phyloP scores from a whole-genome alignment of 805 yeast species.

The Kockiozyma suomiensis region DNA sequence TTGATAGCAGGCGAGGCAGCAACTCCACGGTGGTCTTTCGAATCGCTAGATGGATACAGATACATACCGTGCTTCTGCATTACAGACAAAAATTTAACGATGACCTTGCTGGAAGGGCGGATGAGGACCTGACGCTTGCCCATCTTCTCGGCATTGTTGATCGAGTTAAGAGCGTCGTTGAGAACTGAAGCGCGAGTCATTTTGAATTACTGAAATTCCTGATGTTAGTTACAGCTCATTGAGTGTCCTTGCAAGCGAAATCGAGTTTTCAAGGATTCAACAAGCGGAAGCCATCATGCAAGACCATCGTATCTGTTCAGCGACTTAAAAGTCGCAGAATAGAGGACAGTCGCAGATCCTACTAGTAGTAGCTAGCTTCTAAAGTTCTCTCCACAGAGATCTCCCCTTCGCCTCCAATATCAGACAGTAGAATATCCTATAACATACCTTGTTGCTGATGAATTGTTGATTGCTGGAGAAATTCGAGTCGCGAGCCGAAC shows the following conservation, averaged over 20 bases:
- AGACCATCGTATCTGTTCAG: constrained; percentile 13
- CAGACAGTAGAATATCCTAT: neutral
- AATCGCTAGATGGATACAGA: neutral
- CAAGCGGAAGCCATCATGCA: constrained; percentile 13
- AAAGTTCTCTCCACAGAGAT: neutral
- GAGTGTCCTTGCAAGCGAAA: constrained; percentile 29
- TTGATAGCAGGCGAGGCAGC: neutral
- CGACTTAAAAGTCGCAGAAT: neutral
- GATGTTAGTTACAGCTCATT: constrained; percentile 13
- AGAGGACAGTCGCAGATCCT: constrained; percentile 12
- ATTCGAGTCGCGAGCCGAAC: neutral
- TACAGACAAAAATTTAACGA: constrained; percentile 93
- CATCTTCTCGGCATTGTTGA: constrained; percentile 98
- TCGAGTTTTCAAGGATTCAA: constrained; percentile 26
- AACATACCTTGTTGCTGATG: constrained; percentile 10
- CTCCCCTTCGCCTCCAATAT: constrained; percentile 1
- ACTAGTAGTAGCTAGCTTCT: neutral
- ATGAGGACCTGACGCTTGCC: constrained; percentile 98
- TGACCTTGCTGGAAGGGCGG: constrained; percentile 98
- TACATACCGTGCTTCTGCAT: constrained; percentile 95
- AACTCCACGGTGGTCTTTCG: neutral
- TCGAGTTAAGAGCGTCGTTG: constrained; percentile 97
- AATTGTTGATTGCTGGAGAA: constrained; percentile 8
- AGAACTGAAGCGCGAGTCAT: constrained; percentile 98
- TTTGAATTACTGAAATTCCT: constrained; percentile 39